Evolutionary conservation across 2,329 filamentous ascomycete genomes (phyloP).

Genomic region (Ophiostoma perfectum): DNA sequence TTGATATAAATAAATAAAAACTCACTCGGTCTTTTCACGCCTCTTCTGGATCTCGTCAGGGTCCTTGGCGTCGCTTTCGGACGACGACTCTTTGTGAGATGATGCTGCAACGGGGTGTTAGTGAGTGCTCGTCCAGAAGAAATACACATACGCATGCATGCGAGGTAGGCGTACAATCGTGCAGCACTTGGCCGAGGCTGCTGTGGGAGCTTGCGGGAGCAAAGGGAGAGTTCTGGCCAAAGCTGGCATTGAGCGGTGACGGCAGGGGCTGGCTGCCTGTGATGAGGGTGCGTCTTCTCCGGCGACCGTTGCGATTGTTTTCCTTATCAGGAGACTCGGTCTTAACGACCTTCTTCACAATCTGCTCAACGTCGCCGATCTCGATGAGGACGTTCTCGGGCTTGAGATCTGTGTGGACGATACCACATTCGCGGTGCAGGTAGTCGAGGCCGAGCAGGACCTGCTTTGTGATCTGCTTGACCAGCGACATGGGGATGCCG

Average conservation of each 20-base stretch:
- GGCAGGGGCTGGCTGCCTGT: conserved; percentile 95
- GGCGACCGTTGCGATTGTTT: conserved; percentile 83
- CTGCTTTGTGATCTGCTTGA: conserved; percentile 99
- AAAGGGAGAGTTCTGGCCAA: conserved; percentile 72
- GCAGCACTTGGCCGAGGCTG: conserved; percentile 79
- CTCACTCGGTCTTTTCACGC: conserved; percentile 90
- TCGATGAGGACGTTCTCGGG: conserved; percentile 98
- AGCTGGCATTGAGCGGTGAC: conserved; percentile 87
- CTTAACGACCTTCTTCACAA: conserved; percentile 93
- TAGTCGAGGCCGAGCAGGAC: conserved; percentile 94
- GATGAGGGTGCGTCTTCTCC: conserved; percentile 86
- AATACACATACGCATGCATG: not conserved
- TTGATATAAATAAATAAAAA: not conserved
- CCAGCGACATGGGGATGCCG: conserved; percentile 90
- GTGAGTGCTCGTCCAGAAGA: not conserved
- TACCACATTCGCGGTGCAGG: conserved; percentile 93
- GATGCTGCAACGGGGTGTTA: not conserved
- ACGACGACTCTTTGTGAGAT: conserved; percentile 34
- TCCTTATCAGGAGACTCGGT: conserved; percentile 71
- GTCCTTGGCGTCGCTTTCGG: conserved; percentile 33
- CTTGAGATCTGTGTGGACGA: conserved; percentile 97
- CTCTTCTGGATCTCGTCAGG: conserved; percentile 65
- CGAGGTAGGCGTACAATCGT: conserved; percentile 42
- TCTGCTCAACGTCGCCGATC: conserved; percentile 97
- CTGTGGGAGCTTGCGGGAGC: conserved; percentile 58